A percentile compares a stretch with the other conserved stretches of the same genome.
These are phyloP conservation scores for Ceratocystis eucalypticola DNA, from an alignment of 2,329 filamentous ascomycete species.

Conservation along the genomic window DNA sequence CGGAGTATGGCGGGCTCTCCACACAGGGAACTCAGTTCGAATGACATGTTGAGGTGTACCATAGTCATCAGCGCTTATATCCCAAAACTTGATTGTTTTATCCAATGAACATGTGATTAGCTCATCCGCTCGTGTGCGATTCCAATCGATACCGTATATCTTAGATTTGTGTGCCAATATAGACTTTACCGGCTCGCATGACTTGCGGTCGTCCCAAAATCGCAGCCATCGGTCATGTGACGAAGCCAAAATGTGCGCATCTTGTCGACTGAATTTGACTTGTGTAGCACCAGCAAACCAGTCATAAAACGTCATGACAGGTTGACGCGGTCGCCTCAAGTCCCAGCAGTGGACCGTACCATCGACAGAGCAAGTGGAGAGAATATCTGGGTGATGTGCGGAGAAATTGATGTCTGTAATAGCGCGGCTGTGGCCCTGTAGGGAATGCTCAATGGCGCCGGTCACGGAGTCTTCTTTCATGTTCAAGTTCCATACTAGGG, in stretches of 20 bases:
- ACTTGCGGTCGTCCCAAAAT: slow-evolving; percentile 79
- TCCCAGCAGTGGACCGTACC: slow-evolving; percentile 93
- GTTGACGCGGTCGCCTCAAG: slow-evolving; percentile 57
- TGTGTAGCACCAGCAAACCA: slow-evolving; percentile 91
- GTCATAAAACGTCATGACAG: slow-evolving; percentile 71
- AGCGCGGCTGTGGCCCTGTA: slow-evolving; percentile 69
- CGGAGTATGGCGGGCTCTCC: slow-evolving; percentile 80
- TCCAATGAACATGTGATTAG: slow-evolving; percentile 83
- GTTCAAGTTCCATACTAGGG: slow-evolving; percentile 84
- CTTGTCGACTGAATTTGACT: slow-evolving; percentile 85
- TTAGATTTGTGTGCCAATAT: slow-evolving; percentile 84
- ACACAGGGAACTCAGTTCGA: slow-evolving; percentile 71
- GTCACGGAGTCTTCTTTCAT: slow-evolving; percentile 57
- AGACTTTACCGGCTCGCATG: slow-evolving; percentile 63
- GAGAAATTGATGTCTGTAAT: slow-evolving; percentile 97
- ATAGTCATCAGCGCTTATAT: slow-evolving; percentile 48
- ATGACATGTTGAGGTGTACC: slow-evolving; percentile 59
- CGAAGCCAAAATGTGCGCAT: slow-evolving; percentile 76
- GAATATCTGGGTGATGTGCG: slow-evolving; percentile 74
- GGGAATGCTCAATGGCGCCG: slow-evolving; percentile 67
- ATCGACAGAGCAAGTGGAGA: slow-evolving; percentile 84
- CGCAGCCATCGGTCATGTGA: slow-evolving; percentile 78
- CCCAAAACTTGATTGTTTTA: slow-evolving; percentile 88
- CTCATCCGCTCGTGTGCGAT: slow-evolving; percentile 56
- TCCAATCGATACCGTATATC: slow-evolving; percentile 94